Evolutionary conservation across 495 filamentous ascomycete species (phyloP).

Genomic region (Xylaria palmicola): DNA sequence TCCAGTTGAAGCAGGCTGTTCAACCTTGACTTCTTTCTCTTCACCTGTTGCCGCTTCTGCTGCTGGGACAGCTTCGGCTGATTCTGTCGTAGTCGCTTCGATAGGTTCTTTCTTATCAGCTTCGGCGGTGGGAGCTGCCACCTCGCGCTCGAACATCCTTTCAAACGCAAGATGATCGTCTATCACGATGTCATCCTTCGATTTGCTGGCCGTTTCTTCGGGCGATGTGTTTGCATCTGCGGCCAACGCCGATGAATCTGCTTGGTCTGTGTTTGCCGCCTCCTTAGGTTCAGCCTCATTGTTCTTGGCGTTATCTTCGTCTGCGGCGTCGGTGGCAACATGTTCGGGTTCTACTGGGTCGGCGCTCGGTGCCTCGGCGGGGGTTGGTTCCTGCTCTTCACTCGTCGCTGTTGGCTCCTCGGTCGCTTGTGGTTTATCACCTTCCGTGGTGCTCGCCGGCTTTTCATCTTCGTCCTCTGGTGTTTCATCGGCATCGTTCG

Average conservation of each 20-base stretch:
- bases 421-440: not conserved
- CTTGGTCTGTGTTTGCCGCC: not conserved
- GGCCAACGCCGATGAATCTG: not conserved
- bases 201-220: not conserved
- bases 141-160: not conserved
- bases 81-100: not conserved
- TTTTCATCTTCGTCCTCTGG: not conserved
- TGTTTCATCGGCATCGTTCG: not conserved
- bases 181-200: not conserved
- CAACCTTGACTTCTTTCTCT: not conserved
- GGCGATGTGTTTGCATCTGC: not conserved
- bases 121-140: not conserved
- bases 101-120: not conserved
- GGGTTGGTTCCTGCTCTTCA: slow-evolving; percentile 2
- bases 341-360: not conserved
- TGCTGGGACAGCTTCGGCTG: not conserved
- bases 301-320: not conserved
- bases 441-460: not conserved
- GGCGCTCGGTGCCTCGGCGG: not conserved
- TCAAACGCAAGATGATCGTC: slow-evolving; percentile 9
- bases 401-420: slow-evolving; percentile 8
- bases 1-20: not conserved
- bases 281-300: not conserved
- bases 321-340: not conserved
- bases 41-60: not conserved